Percentiles rank a stretch among this genome's conserved stretches.
Conservation (phyloP, 2,329 filamentous ascomycete species). For the Microcyclosporella mali region DNA sequence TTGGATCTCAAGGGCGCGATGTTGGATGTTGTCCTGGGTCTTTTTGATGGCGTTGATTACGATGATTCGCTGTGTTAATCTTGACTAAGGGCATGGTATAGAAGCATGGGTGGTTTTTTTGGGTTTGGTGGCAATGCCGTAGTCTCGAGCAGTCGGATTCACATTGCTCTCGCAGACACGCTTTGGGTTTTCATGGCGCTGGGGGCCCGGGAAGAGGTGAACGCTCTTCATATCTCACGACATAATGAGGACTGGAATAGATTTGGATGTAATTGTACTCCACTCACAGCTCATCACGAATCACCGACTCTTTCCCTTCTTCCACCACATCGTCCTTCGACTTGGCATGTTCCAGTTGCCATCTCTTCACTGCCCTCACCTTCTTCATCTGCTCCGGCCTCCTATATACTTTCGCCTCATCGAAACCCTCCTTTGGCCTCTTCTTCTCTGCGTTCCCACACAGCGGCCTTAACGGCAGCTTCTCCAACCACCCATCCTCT, state of each 20-base stretch:
- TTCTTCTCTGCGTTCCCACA: slow-evolving; percentile 58
- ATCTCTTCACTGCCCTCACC: slow-evolving; percentile 7
- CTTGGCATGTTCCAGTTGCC: slow-evolving; percentile 4
- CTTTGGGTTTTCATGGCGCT: background rate
- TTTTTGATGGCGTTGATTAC: slow-evolving; percentile 43
- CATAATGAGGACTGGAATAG: too few species aligned
- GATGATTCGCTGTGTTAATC: slow-evolving; percentile 22
- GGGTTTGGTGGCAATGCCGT: background rate
- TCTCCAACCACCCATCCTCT: slow-evolving; percentile 56
- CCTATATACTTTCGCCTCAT: slow-evolving; percentile 13
- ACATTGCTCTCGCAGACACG: background rate
- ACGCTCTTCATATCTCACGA: too few species aligned
- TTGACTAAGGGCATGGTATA: background rate
- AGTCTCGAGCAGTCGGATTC: background rate
- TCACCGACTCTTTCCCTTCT: background rate
- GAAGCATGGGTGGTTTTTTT: background rate
- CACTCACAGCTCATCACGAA: slow-evolving; percentile 5
- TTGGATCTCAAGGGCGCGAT: slow-evolving; percentile 37
- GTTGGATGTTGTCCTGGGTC: slow-evolving; percentile 42
- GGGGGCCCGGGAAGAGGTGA: background rate
- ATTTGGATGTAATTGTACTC: background rate
- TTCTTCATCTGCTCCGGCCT: slow-evolving; percentile 8
- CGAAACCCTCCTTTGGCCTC: slow-evolving; percentile 44
- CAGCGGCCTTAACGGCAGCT: slow-evolving; percentile 36
- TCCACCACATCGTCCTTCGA: too few species aligned